Evolutionary conservation across 2,329 filamentous ascomycete genomes (phyloP), one percentile per base, ranked within the genome.

Genomic region (Epichloe hybrida): DNA sequence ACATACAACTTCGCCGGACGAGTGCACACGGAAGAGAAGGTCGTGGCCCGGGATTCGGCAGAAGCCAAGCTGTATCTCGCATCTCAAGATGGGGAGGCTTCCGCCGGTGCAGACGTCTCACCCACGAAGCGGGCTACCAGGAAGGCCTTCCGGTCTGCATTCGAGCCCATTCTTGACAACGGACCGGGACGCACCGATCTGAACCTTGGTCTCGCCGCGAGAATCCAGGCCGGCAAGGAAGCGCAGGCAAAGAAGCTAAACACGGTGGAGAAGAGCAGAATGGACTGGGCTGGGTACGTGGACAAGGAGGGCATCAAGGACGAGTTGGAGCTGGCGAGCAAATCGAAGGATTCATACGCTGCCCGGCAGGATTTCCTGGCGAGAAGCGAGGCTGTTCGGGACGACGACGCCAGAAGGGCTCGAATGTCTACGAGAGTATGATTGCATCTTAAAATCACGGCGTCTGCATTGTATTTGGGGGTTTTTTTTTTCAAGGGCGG

Each of bases 1-100:
- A 83, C 79, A 13, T 88, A 86, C 66, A 84, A 83, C 58, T 88
- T 88, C 58, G 85, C 84, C 37, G 85, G 84, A 34, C 79, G 84
- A 59, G 73, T 83, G 12, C 80, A 85, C 58, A 84, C 76, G 0
- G 84, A 88, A 59, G 81, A 86, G 61, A 87, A 86, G 62, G 68
- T 82, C 11, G 81, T 88, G 1, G 69, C 79, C 3, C 73, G 77
- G 43, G 73, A 79, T 59, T 84, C 81, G 0, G 81, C 81, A 50
- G 82, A 85, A 62, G 82, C 80, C 42, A 79, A 75, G 55, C 71
- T 84, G 11, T 83, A 80, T 56, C 72, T 84, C 13, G 76, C 76
- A 2, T 76, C 76, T 0, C 67, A 73, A 50, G 69, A 66, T 34
- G 58, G 66, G 1, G 59, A 66, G 1, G 59, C 31, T 2, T 17